phyloP scores from a whole-genome alignment of 2,329 filamentous ascomycete genomes.

The Neopestalotiopsis rosae region DNA sequence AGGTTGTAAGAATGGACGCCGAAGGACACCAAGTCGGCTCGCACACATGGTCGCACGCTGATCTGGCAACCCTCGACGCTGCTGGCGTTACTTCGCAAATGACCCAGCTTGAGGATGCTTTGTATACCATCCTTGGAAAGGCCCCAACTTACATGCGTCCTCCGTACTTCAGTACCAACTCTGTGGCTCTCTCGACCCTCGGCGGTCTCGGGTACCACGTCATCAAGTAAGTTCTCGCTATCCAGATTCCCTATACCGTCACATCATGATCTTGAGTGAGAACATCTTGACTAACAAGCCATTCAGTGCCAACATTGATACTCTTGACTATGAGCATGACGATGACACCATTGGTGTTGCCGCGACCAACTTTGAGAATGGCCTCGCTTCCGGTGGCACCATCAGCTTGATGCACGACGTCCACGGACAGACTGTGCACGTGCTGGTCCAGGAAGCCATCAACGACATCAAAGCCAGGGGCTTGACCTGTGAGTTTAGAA shows the following conservation, averaged over 20 bases:
- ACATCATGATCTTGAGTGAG: not conserved
- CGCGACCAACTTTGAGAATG: conserved; percentile 36
- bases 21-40: conserved; percentile 56
- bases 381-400: conserved; percentile 37
- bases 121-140: conserved; percentile 51
- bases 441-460: conserved; percentile 39
- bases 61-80: conserved; percentile 45
- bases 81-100: conserved; percentile 46
- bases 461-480: conserved; percentile 19
- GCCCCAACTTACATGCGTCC: conserved; percentile 56
- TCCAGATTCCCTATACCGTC: no score
- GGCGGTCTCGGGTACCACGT: conserved; percentile 54
- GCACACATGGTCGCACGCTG: conserved; percentile 56
- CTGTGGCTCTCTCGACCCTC: conserved; percentile 39
- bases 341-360: conserved; percentile 34
- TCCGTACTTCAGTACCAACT: conserved; percentile 49
- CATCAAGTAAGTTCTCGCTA: conserved; percentile 30
- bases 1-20: conserved; percentile 36
- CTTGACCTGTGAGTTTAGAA: conserved; percentile 15
- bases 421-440: conserved; percentile 40
- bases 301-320: conserved; percentile 48
- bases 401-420: conserved; percentile 43
- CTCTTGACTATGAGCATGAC: conserved; percentile 47
- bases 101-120: conserved; percentile 50
- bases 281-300: not conserved